Evolutionary conservation across 2,329 filamentous ascomycete genomes (phyloP).

Genomic region (Monilinia aucupariae): DNA sequence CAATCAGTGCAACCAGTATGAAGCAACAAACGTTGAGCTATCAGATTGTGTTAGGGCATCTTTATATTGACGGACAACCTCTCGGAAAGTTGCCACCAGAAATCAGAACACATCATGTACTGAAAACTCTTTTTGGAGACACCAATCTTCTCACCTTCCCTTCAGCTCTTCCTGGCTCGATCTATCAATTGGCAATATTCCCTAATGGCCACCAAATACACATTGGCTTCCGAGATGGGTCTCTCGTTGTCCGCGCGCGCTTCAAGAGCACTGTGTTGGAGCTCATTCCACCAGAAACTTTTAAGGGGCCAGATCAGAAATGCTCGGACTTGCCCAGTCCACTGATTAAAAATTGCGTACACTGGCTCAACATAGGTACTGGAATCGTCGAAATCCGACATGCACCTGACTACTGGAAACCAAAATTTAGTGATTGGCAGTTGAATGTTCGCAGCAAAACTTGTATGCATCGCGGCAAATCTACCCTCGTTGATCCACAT

Average conservation of each 20-base stretch:
- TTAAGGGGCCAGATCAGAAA: no score
- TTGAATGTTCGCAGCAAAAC: constrained; percentile 32
- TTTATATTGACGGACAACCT: neutral
- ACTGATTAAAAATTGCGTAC: constrained; percentile 46
- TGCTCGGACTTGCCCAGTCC: constrained; percentile 15
- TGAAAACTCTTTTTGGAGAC: neutral
- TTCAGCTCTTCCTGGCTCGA: neutral
- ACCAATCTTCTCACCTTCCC: neutral
- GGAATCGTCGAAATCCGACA: constrained; percentile 49
- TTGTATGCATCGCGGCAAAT: constrained; percentile 22
- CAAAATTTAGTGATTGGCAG: constrained; percentile 38
- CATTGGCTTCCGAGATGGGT: neutral
- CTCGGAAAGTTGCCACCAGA: neutral
- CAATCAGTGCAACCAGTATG: neutral
- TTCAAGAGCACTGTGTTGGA: neutral
- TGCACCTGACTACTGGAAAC: constrained; percentile 39
- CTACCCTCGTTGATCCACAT: constrained; percentile 45
- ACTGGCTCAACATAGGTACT: constrained; percentile 52
- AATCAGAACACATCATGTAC: neutral
- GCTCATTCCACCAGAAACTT: neutral
- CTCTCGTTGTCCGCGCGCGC: neutral
- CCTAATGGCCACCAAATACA: neutral
- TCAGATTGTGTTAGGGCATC: neutral
- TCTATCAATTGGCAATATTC: neutral
- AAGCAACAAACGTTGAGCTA: neutral